Conservation (phyloP, 2,329 filamentous ascomycete species). For the Tolypocladium cylindrosporum region DNA sequence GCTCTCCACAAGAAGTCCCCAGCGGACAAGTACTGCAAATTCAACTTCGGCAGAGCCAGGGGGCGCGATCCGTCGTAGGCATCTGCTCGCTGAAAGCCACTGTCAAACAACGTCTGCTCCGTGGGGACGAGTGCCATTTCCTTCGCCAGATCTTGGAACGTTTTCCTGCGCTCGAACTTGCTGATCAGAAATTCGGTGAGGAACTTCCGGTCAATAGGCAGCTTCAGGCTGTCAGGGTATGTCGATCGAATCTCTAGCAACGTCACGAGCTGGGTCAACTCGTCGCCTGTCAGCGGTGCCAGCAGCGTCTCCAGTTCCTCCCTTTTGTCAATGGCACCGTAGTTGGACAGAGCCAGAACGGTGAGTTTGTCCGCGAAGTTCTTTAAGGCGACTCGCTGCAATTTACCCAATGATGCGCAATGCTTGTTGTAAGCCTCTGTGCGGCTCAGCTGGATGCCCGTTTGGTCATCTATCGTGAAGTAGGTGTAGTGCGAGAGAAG, state of each 20-base stretch:
- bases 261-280: conserved; percentile 58
- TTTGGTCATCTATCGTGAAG: conserved; percentile 88
- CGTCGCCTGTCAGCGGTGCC: conserved; percentile 60
- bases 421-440: conserved; percentile 72
- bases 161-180: conserved; percentile 64
- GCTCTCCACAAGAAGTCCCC: conserved; percentile 97
- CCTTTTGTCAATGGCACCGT: conserved; percentile 74
- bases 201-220: conserved; percentile 54
- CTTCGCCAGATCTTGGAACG: conserved; percentile 71
- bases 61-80: conserved; percentile 79
- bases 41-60: conserved; percentile 85
- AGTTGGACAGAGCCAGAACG: conserved; percentile 87
- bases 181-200: conserved; percentile 64
- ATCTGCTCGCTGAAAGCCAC: conserved; percentile 69
- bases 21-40: conserved; percentile 88
- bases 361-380: conserved; percentile 83
- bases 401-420: conserved; percentile 62
- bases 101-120: conserved; percentile 71
- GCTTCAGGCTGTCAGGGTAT: conserved; percentile 64
- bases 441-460: conserved; percentile 62
- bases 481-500: conserved; percentile 80
- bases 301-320: conserved; percentile 71
- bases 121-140: conserved; percentile 73
- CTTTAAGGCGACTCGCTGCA: conserved; percentile 71
- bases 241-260: conserved; percentile 67